Conservation (phyloP, 441 rosid genomes). For the Populus hybrid region DNA sequence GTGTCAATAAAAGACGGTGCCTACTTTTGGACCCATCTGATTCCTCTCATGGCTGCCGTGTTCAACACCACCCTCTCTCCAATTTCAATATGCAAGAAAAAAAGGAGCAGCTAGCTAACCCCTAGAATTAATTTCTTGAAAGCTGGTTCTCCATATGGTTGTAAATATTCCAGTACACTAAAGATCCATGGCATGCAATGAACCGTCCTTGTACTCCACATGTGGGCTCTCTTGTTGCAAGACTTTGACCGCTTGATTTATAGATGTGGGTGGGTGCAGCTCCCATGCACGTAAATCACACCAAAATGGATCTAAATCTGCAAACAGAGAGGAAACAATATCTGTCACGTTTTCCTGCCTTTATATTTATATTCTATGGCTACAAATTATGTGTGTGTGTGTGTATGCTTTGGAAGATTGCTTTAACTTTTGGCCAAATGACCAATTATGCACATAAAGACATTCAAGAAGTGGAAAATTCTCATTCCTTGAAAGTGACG, state of each 20-base stretch:
- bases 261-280: neutral
- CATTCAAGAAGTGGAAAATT: neutral
- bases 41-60: slow-evolving; percentile 29
- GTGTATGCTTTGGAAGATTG: neutral
- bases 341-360: neutral
- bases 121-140: neutral
- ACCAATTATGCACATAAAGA: neutral
- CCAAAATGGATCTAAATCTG: neutral
- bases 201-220: neutral
- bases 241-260: neutral
- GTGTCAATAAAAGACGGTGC: slow-evolving; percentile 45
- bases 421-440: neutral
- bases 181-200: neutral
- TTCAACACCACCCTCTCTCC: slow-evolving; percentile 17
- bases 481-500: neutral
- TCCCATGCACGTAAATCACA: neutral
- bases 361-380: neutral
- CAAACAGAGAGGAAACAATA: neutral
- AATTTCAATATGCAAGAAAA: slow-evolving; percentile 20
- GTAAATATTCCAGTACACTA: neutral
- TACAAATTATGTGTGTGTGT: neutral
- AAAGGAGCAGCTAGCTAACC: neutral
- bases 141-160: neutral
- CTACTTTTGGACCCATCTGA: slow-evolving; percentile 41
- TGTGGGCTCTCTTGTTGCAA: neutral